Evolutionary conservation across 139 green algal genomes (phyloP).

Genomic region (Chlorella sorokiniana): DNA sequence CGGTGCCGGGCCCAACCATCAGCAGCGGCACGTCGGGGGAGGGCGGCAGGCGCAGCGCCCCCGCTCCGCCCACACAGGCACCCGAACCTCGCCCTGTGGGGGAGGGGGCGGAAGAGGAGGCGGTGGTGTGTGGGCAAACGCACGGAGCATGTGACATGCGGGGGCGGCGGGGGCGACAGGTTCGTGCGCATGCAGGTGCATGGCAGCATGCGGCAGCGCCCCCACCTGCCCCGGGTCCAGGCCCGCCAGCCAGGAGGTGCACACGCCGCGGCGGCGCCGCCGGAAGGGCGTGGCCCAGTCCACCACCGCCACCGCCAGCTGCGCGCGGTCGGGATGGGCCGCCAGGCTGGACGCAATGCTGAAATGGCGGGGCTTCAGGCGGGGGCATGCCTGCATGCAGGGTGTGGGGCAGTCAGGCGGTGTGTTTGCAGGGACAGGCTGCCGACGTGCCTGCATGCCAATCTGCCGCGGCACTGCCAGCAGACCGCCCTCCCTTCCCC

Average conservation of each 20-base stretch:
- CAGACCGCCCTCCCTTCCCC: no score
- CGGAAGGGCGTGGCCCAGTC: slow-evolving; percentile 61
- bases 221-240: slow-evolving; percentile 43
- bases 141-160: not conserved
- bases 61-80: slow-evolving; percentile 79
- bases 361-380: slow-evolving; percentile 86
- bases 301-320: slow-evolving; percentile 89
- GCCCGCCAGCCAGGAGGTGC: slow-evolving; percentile 77
- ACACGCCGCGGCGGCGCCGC: slow-evolving; percentile 71
- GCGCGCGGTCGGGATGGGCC: slow-evolving; percentile 54
- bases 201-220: not conserved
- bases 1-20: slow-evolving; percentile 82
- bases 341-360: slow-evolving; percentile 78
- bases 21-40: slow-evolving; percentile 61
- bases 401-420: not conserved
- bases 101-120: not conserved
- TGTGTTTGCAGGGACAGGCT: not conserved
- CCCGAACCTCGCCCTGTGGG: slow-evolving; percentile 13
- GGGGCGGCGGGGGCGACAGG: not conserved
- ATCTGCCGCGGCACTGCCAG: no score
- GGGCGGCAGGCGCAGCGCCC: slow-evolving; percentile 68
- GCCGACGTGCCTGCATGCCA: no score
- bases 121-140: not conserved
- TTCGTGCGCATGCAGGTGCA: not conserved
- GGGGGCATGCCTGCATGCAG: slow-evolving; percentile 48